phyloP scores from a whole-genome alignment of 78 protist species.

The Speleostelium caveatum region DNA sequence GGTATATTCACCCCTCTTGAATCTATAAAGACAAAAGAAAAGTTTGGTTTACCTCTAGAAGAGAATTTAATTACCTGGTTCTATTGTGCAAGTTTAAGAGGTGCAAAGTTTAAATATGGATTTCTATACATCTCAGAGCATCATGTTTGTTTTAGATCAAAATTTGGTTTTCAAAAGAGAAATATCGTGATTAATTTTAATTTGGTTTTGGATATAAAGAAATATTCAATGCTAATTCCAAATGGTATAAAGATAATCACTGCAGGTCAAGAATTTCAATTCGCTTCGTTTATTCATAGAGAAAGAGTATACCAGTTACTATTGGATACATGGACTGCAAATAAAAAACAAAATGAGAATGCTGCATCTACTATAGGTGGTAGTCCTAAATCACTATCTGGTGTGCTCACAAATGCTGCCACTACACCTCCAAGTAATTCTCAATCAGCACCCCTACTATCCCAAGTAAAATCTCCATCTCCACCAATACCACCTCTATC shows the following conservation, averaged over 20 bases:
- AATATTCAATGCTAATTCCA: conserved; percentile 19
- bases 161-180: conserved; percentile 56
- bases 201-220: conserved; percentile 16
- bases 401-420: neutral
- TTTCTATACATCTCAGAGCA: conserved; percentile 25
- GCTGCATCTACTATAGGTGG: neutral
- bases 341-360: neutral
- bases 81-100: conserved; percentile 61
- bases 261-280: conserved; percentile 33
- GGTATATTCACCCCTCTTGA: conserved; percentile 52
- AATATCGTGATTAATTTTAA: conserved; percentile 28
- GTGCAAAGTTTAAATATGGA: conserved; percentile 72
- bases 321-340: conserved; percentile 19
- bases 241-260: conserved; percentile 60
- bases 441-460: conserved; percentile 2
- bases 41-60: conserved; percentile 48
- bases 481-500: neutral
- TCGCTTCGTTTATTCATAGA: conserved; percentile 53
- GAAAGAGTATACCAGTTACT: conserved; percentile 17
- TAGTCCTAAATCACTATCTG: neutral
- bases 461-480: neutral
- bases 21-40: conserved; percentile 4
- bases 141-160: conserved; percentile 54
- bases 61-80: conserved; percentile 53
- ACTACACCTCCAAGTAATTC: neutral